Percentiles rank a stretch among this genome's conserved stretches.
Evolutionary conservation across 345 rosid genomes (phyloP).

Genomic region (Noccaea caerulescens): DNA sequence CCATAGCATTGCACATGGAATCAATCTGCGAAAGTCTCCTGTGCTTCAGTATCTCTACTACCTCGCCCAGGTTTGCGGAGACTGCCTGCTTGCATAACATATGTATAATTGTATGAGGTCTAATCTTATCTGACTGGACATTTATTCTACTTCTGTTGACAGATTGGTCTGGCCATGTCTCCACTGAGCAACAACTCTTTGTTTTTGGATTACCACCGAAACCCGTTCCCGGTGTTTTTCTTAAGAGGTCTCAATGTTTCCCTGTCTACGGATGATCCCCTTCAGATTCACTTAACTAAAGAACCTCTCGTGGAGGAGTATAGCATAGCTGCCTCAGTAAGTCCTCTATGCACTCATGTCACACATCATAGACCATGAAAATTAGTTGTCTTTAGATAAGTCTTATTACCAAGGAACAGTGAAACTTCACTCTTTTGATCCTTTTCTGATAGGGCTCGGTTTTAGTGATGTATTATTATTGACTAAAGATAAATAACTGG

Average conservation of each 20-base stretch:
- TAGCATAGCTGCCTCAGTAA: constrained; percentile 98
- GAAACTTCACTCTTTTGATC: neutral
- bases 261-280: constrained; percentile 97
- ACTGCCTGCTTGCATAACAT: constrained; percentile 3
- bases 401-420: constrained; percentile 1
- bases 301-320: constrained; percentile 98
- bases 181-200: constrained; percentile 99
- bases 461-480: neutral
- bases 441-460: neutral
- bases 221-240: constrained; percentile 92
- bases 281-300: constrained; percentile 95
- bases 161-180: constrained; percentile 99
- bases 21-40: constrained; percentile 97
- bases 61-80: constrained; percentile 76
- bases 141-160: constrained; percentile 39
- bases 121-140: constrained; percentile 28
- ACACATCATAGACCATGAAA: neutral
- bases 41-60: constrained; percentile 98
- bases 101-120: neutral
- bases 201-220: constrained; percentile 93
- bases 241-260: constrained; percentile 95
- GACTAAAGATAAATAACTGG: constrained; percentile 4
- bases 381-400: neutral
- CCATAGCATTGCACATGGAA: constrained; percentile 97
- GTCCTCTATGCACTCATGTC: constrained; percentile 31